Conservation (phyloP, 768 basidiomycete genomes). For the Phlebiopsis gigantea region DNA sequence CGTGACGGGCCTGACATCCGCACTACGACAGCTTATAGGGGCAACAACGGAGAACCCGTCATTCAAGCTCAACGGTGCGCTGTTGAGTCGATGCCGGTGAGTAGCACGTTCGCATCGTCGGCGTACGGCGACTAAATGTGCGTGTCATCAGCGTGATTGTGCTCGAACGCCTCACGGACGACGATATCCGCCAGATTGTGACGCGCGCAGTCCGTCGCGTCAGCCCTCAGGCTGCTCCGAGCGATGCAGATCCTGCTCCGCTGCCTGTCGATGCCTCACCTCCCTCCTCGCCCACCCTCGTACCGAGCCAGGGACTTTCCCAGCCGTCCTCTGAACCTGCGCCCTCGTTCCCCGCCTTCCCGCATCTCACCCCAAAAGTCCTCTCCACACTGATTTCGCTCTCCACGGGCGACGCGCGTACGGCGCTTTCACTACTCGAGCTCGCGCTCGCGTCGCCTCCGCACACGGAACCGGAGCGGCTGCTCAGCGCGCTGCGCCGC, state of each 20-base stretch:
- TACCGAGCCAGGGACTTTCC: neutral
- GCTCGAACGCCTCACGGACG: constrained; percentile 59
- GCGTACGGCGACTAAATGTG: neutral
- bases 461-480: constrained; percentile 36
- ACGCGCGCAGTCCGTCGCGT: constrained; percentile 41
- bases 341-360: constrained; percentile 9
- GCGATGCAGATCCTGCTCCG: neutral
- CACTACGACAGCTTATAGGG: constrained; percentile 51
- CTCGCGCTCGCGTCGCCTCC: constrained; percentile 47
- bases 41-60: constrained; percentile 91
- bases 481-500: constrained; percentile 54
- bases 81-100: constrained; percentile 74
- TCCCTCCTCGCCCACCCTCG: neutral
- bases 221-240: neutral
- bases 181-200: constrained; percentile 57
- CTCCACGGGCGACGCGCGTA: constrained; percentile 67
- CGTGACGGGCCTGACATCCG: neutral
- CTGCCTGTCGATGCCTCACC: constrained; percentile 2
- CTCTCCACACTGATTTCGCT: constrained; percentile 46
- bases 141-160: constrained; percentile 65
- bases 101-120: too few relatives aligned
- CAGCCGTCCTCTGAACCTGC: neutral
- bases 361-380: constrained; percentile 43
- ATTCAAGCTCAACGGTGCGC: constrained; percentile 70
- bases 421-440: constrained; percentile 74